These are phyloP conservation scores for Globisporangium recalcitrans DNA, from an alignment of 352 stramenopile genomes.

Conservation along the genomic window DNA sequence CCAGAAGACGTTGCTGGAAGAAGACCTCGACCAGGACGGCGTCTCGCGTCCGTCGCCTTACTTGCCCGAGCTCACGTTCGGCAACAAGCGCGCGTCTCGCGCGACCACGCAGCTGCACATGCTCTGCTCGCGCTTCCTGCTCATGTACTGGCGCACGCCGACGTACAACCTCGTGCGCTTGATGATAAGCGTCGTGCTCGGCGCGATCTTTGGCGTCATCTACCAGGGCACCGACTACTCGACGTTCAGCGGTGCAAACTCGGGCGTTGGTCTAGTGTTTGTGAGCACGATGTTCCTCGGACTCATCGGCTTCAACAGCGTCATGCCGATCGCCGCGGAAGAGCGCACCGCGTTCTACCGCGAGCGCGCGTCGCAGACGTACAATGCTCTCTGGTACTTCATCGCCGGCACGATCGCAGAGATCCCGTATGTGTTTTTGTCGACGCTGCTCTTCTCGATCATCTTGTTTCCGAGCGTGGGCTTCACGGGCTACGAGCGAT, in stretches of 20 bases:
- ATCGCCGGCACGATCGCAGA: conserved; percentile 78
- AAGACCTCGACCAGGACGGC: conserved; percentile 38
- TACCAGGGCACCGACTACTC: conserved; percentile 57
- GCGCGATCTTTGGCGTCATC: conserved; percentile 66
- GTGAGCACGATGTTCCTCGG: conserved; percentile 76
- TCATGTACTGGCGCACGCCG: conserved; percentile 83
- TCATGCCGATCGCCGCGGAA: conserved; percentile 71
- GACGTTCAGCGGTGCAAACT: conserved; percentile 37
- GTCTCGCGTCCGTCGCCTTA: conserved; percentile 26
- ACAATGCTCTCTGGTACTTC: conserved; percentile 80
- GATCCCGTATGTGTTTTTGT: conserved; percentile 49
- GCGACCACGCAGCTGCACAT: conserved; percentile 27
- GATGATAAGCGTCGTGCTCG: conserved; percentile 62
- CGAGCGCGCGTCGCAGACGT: conserved; percentile 88
- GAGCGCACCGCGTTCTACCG: conserved; percentile 91
- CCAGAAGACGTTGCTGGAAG: conserved; percentile 29
- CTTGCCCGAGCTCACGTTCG: conserved; percentile 37
- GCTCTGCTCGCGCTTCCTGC: conserved; percentile 55
- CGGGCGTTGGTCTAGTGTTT: conserved; percentile 75
- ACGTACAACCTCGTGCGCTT: conserved; percentile 82
- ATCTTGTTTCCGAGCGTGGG: conserved; percentile 48
- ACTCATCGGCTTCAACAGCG: conserved; percentile 74
- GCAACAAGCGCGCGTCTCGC: conserved; percentile 28
- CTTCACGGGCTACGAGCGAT: conserved; percentile 27
- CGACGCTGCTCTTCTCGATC: conserved; percentile 26